Evolutionary conservation across 2,329 filamentous ascomycete species (phyloP).

Genomic region (Ophiostoma pallidulum): DNA sequence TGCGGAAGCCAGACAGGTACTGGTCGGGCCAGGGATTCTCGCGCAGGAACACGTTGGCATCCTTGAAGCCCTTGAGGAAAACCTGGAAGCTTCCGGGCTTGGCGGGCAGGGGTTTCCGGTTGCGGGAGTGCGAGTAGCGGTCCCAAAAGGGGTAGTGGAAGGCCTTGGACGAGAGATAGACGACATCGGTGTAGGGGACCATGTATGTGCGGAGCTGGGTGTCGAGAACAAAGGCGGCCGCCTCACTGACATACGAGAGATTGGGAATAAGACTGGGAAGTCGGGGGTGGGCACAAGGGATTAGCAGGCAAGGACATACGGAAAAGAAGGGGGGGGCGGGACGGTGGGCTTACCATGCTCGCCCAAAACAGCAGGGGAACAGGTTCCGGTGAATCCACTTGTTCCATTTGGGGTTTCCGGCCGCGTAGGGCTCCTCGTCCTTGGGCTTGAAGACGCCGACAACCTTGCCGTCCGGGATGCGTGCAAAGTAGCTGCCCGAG

Average conservation of each 20-base stretch:
- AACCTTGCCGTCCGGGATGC: conserved; percentile 83
- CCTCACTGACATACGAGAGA: conserved; percentile 94
- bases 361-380: conserved; percentile 93
- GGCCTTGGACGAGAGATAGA: conserved; percentile 87
- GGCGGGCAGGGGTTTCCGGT: conserved; percentile 74
- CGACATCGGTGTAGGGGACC: conserved; percentile 93
- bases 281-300: too few species aligned
- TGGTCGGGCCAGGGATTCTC: conserved; percentile 98
- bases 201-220: conserved; percentile 80
- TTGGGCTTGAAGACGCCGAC: conserved; percentile 98
- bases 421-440: conserved; percentile 96
- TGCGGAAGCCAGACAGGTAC: conserved; percentile 59
- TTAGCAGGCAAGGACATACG: background rate
- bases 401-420: conserved; percentile 96
- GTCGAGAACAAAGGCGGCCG: conserved; percentile 91
- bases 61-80: conserved; percentile 93
- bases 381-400: conserved; percentile 99
- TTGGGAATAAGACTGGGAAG: conserved; percentile 73
- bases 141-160: conserved; percentile 99
- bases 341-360: conserved; percentile 56
- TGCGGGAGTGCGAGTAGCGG: conserved; percentile 75
- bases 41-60: conserved; percentile 88
- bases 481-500: conserved; percentile 95
- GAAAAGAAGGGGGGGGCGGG: background rate
- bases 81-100: conserved; percentile 97